A percentile compares a stretch with the other conserved stretches of the same genome.
phyloP scores from a whole-genome alignment of 2,329 filamentous ascomycete genomes.

The Fusarium musae region DNA sequence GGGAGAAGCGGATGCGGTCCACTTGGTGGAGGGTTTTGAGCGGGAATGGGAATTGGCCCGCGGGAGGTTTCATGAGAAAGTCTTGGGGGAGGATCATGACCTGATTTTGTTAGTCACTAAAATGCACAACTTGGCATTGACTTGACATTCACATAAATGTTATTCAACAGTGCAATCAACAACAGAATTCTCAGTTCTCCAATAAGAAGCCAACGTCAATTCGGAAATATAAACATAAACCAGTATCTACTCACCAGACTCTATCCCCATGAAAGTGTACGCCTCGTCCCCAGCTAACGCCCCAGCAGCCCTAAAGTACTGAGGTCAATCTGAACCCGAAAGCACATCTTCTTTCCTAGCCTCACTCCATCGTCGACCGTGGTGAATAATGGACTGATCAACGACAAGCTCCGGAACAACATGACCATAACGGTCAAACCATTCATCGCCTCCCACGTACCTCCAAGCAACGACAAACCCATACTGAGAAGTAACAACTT shows the following conservation, averaged over 20 bases:
- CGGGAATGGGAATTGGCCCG: conserved; percentile 2
- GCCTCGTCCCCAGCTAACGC: not conserved
- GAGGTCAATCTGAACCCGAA: not conserved
- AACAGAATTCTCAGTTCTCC: rapidly evolving
- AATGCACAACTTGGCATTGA: not conserved
- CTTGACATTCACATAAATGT: not conserved
- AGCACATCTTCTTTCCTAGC: too few species aligned
- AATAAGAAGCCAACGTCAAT: rapidly evolving
- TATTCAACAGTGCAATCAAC: not conserved
- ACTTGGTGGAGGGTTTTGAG: not conserved
- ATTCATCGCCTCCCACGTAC: not conserved
- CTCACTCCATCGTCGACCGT: not conserved
- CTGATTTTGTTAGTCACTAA: not conserved
- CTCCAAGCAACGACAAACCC: not conserved
- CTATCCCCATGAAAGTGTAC: not conserved
- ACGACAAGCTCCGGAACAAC: not conserved
- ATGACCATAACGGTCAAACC: not conserved
- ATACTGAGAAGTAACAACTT: not conserved
- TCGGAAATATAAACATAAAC: rapidly evolving
- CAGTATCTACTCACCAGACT: not conserved
- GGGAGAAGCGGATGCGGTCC: conserved; percentile 3
- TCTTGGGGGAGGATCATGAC: not conserved
- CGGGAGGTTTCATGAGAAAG: not conserved
- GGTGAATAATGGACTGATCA: not conserved
- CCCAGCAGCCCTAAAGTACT: too few species aligned